Evolutionary conservation across 371 early-diverging fungal genomes (phyloP).

Genomic region (Saksenaea oblongispora): DNA sequence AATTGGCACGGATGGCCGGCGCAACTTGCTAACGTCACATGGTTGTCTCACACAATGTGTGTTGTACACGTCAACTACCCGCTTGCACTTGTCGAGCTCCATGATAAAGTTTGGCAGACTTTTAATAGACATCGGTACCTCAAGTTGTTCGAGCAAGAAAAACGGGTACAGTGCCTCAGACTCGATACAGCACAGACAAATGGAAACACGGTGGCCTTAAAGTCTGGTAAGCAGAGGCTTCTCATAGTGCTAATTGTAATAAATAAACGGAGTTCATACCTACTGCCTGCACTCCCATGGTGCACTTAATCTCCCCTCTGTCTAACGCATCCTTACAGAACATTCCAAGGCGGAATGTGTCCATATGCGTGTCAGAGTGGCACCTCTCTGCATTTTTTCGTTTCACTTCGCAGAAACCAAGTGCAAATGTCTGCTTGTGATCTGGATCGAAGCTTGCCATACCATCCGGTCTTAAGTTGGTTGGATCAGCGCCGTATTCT

Average conservation of each 20-base stretch:
- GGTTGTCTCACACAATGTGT: background rate
- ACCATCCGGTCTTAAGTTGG: conserved; percentile 11
- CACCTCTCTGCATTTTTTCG: conserved; percentile 4
- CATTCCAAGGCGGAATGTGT: conserved; percentile 15
- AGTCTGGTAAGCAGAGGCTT: background rate
- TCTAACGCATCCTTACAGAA: conserved; percentile 23
- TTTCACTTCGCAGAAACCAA: conserved; percentile 22
- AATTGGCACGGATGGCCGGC: background rate
- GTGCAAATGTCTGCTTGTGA: conserved; percentile 8
- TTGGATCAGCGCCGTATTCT: background rate
- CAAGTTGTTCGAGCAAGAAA: background rate
- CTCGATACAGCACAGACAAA: background rate
- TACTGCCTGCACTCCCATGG: conserved; percentile 18
- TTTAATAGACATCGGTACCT: background rate
- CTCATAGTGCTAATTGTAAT: background rate
- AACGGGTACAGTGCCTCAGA: background rate
- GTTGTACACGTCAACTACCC: background rate
- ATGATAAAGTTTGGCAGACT: background rate
- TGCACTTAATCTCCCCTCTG: conserved; percentile 14
- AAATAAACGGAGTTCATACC: conserved; percentile 5
- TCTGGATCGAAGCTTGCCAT: conserved; percentile 5
- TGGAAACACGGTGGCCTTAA: background rate
- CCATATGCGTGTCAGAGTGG: conserved; percentile 11
- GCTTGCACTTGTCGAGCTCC: background rate
- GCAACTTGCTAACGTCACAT: background rate